These are phyloP conservation scores for Podaxis pistillaris DNA, from an alignment of 768 basidiomycete species.

Conservation along the genomic window DNA sequence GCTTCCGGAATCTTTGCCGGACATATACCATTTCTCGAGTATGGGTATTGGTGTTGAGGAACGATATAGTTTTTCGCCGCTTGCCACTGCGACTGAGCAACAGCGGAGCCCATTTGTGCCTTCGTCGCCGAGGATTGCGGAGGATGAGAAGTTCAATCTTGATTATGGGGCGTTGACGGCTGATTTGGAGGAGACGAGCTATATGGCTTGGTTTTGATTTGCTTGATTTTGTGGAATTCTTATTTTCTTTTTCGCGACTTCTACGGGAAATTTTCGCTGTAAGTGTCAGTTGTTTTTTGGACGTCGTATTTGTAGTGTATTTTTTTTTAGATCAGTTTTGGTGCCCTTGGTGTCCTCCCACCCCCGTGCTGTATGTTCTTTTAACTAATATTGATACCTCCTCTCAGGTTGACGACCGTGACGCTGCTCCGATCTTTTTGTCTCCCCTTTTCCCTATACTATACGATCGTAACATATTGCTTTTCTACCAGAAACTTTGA, in stretches of 20 bases:
- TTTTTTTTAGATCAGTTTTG: too few species aligned
- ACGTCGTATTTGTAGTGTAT: too few species aligned
- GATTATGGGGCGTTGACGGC: slow-evolving; percentile 58
- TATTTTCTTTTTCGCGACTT: background rate
- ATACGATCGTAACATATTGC: background rate
- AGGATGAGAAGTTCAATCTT: slow-evolving; percentile 57
- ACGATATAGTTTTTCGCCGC: slow-evolving; percentile 32
- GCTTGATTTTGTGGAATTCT: background rate
- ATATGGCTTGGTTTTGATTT: slow-evolving; percentile 67
- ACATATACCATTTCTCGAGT: slow-evolving; percentile 45
- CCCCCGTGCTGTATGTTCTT: too few species aligned
- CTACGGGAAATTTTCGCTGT: background rate
- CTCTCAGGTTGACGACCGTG: too few species aligned
- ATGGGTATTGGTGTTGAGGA: slow-evolving; percentile 42
- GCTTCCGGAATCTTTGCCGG: slow-evolving; percentile 34
- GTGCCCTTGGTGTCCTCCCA: too few species aligned
- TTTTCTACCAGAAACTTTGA: background rate
- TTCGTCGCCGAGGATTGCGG: slow-evolving; percentile 47
- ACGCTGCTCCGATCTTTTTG: too few species aligned
- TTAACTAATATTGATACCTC: too few species aligned
- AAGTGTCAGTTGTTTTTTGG: too few species aligned
- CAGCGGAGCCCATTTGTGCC: slow-evolving; percentile 40
- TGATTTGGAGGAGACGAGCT: slow-evolving; percentile 57
- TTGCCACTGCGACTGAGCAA: slow-evolving; percentile 10
- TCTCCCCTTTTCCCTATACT: too few species aligned